Percentiles rank a stretch among this genome's conserved stretches.
Evolutionary conservation across 768 basidiomycete species (phyloP).

Genomic region (Calvatia gigantea): DNA sequence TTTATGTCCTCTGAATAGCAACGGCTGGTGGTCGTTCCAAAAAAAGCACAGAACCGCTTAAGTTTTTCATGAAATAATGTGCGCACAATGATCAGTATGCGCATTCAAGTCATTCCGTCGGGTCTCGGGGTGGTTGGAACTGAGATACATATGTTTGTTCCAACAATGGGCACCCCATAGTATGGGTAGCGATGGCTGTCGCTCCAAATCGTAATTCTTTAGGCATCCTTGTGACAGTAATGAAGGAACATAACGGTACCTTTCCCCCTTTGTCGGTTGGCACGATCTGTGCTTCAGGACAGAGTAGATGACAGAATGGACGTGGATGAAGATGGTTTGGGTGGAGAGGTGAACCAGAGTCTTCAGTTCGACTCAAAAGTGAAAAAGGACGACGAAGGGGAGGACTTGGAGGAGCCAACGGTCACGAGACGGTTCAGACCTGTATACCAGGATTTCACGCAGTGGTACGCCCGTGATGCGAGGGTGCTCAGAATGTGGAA

Average conservation of each 20-base stretch:
- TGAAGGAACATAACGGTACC: conserved; percentile 12
- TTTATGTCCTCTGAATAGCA: too few relatives aligned
- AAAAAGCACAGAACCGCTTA: background rate
- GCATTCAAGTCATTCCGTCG: too few relatives aligned
- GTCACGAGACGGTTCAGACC: conserved; percentile 12
- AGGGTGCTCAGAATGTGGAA: conserved; percentile 3
- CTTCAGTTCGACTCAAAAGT: background rate
- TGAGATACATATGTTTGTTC: too few relatives aligned
- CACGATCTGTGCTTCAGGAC: conserved; percentile 7
- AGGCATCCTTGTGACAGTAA: background rate
- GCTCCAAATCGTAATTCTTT: too few relatives aligned
- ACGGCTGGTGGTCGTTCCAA: background rate
- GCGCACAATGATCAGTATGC: too few relatives aligned
- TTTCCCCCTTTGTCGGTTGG: conserved; percentile 13
- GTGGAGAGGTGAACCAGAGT: background rate
- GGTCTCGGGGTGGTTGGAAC: too few relatives aligned
- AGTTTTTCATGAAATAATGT: too few relatives aligned
- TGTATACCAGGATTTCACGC: conserved; percentile 15
- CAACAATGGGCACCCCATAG: too few relatives aligned
- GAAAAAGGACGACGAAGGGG: background rate
- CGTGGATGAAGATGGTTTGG: conserved; percentile 12
- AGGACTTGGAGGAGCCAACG: background rate
- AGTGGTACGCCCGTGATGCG: conserved; percentile 14
- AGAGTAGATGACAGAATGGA: conserved; percentile 7
- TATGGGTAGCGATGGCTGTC: too few relatives aligned